Conservation (phyloP, 1,284 basidiomycete species). For the Pseudozyma pruni region DNA sequence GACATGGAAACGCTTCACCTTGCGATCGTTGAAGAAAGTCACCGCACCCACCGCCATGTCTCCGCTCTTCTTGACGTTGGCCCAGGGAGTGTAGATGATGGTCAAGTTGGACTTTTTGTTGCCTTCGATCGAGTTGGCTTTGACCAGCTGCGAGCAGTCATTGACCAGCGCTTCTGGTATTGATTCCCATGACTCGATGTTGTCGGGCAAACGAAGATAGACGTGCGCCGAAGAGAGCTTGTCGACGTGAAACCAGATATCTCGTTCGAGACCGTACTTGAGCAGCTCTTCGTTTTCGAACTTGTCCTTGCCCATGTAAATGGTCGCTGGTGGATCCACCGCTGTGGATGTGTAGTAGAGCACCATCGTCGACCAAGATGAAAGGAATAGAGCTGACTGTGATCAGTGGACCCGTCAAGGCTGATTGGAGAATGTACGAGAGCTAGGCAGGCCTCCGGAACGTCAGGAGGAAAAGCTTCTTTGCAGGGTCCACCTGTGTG, state of each 20-base stretch:
- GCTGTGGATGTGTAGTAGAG: constrained; percentile 73
- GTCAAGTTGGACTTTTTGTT: constrained; percentile 96
- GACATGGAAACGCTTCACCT: constrained; percentile 76
- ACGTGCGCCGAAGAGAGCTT: constrained; percentile 68
- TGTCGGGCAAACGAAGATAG: constrained; percentile 84
- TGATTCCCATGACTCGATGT: constrained; percentile 81
- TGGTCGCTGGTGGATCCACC: constrained; percentile 75
- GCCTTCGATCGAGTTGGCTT: constrained; percentile 96
- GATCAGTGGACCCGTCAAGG: neutral
- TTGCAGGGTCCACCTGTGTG: constrained; percentile 15
- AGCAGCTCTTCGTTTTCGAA: constrained; percentile 83
- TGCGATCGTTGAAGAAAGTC: constrained; percentile 89
- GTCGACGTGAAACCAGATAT: constrained; percentile 74
- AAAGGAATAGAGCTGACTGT: neutral
- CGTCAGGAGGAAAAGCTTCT: constrained; percentile 1
- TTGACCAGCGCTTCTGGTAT: constrained; percentile 82
- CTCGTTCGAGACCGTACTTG: constrained; percentile 75
- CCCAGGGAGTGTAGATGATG: constrained; percentile 87
- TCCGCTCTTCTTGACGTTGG: constrained; percentile 63
- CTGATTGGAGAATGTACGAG: neutral
- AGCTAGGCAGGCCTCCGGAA: neutral
- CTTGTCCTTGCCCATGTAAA: constrained; percentile 97
- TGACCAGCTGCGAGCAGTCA: constrained; percentile 93
- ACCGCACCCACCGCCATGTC: constrained; percentile 85
- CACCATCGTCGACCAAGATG: too few species aligned